Percentiles rank a stretch among this genome's conserved stretches.
These are phyloP conservation scores for Malassezia caprae DNA, from an alignment of 1,284 basidiomycete genomes.

Conservation along the genomic window DNA sequence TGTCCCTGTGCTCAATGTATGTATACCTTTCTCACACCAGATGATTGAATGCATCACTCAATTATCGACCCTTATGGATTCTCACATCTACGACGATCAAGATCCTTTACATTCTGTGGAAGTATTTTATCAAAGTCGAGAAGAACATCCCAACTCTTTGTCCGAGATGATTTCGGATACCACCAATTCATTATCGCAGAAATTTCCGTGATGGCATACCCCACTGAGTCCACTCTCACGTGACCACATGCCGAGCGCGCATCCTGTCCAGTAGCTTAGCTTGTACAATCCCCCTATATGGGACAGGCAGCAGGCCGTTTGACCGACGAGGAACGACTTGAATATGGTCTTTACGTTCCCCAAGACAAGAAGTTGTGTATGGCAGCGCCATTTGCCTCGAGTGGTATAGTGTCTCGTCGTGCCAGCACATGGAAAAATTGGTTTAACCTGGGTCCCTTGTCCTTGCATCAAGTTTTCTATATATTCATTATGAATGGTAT, in stretches of 20 bases:
- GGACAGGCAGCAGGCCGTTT: not conserved
- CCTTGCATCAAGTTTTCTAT: conserved; percentile 14
- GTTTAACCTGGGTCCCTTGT: conserved; percentile 8
- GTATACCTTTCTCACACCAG: not conserved
- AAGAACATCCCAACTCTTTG: not conserved
- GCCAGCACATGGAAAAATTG: conserved; percentile 12
- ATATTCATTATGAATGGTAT: conserved; percentile 17
- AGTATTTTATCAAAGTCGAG: not conserved
- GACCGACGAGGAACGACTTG: not conserved
- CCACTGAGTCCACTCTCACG: not conserved
- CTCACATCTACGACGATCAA: not conserved
- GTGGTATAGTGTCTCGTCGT: not conserved
- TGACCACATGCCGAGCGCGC: not conserved
- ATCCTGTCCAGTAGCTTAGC: not conserved
- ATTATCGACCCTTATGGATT: not conserved
- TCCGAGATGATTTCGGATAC: not conserved
- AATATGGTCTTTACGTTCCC: conserved; percentile 5
- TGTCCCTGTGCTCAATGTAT: not conserved
- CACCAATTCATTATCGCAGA: not conserved
- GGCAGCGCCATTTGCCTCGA: conserved; percentile 56
- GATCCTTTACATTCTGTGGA: not conserved
- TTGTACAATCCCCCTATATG: not conserved
- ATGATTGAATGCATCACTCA: conserved; percentile 2
- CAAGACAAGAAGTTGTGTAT: not conserved
- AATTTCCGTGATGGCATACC: not conserved